phyloP scores from a whole-genome alignment of 129 eudicot species.

The Chrysanthemum seticuspe region DNA sequence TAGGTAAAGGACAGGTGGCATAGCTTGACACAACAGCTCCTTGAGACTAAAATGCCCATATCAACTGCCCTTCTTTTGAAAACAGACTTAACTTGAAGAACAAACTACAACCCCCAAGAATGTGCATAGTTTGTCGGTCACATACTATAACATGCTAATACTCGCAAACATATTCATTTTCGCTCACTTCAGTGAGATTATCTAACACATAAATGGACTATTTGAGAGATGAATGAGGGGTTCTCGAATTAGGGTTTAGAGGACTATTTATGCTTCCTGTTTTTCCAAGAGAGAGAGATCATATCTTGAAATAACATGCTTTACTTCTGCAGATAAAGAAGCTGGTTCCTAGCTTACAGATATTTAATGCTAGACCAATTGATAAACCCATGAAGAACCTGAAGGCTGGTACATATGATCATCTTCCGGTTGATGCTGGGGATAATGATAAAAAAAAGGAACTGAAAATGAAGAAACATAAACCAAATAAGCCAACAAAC shows the following conservation, averaged over 20 bases:
- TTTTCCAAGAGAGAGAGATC: not conserved
- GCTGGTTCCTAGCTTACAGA: conserved; percentile 66
- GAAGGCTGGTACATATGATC: conserved; percentile 34
- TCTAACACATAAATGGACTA: too few relatives aligned
- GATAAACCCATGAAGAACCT: conserved; percentile 50
- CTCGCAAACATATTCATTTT: too few relatives aligned
- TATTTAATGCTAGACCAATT: conserved; percentile 64
- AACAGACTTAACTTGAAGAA: too few relatives aligned
- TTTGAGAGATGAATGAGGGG: not conserved
- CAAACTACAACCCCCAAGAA: too few relatives aligned
- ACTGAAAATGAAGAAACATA: conserved; percentile 30
- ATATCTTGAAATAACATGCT: not conserved
- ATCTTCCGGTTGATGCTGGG: conserved; percentile 26
- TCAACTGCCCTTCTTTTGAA: too few relatives aligned
- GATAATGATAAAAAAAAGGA: conserved; percentile 27
- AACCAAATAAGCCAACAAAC: conserved; percentile 25
- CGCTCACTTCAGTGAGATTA: too few relatives aligned
- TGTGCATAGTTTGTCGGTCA: too few relatives aligned
- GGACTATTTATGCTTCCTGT: not conserved
- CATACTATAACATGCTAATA: too few relatives aligned
- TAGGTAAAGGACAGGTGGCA: too few relatives aligned
- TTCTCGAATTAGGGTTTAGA: not conserved
- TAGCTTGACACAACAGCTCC: too few relatives aligned
- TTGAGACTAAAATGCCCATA: too few relatives aligned
- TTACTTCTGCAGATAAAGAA: conserved; percentile 61